Evolutionary conservation across 2,329 filamentous ascomycete genomes (phyloP).

Genomic region (Clonostachys sp.): DNA sequence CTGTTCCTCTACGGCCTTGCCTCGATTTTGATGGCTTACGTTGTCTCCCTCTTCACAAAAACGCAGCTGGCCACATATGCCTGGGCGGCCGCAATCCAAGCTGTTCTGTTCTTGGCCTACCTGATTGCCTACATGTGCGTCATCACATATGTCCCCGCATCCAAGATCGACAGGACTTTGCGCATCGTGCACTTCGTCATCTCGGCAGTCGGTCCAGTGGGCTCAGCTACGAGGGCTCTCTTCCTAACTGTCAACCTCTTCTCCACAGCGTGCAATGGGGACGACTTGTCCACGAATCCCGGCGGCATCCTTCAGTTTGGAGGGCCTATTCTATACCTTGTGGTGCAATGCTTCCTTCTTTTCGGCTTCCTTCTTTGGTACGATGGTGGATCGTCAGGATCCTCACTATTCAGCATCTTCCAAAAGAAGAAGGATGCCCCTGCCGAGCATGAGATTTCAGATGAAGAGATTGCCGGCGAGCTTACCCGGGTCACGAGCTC

Average conservation of each 20-base stretch:
- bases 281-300: slow-evolving; percentile 61
- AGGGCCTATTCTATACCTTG: slow-evolving; percentile 78
- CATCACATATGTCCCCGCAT: slow-evolving; percentile 62
- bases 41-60: slow-evolving; percentile 73
- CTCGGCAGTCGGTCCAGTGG: slow-evolving; percentile 70
- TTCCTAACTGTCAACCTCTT: slow-evolving; percentile 82
- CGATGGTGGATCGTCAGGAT: slow-evolving; percentile 68
- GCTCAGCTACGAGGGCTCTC: slow-evolving; percentile 68
- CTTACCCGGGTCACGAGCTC: slow-evolving; percentile 50
- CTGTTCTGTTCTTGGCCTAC: slow-evolving; percentile 66
- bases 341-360: slow-evolving; percentile 66
- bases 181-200: slow-evolving; percentile 72
- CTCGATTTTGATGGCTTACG: slow-evolving; percentile 71
- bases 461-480: slow-evolving; percentile 63
- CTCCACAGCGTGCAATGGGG: slow-evolving; percentile 68
- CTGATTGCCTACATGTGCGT: slow-evolving; percentile 68
- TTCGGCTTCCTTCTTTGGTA: slow-evolving; percentile 74
- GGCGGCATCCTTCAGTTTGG: slow-evolving; percentile 72
- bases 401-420: slow-evolving; percentile 39
- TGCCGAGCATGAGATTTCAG: slow-evolving; percentile 25
- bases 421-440: slow-evolving; percentile 17
- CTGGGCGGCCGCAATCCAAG: slow-evolving; percentile 73
- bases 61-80: slow-evolving; percentile 84
- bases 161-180: slow-evolving; percentile 60
- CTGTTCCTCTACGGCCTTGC: slow-evolving; percentile 78